phyloP scores from a whole-genome alignment of 1,139 yeast genomes.

The Zygotorulaspora mrakii region DNA sequence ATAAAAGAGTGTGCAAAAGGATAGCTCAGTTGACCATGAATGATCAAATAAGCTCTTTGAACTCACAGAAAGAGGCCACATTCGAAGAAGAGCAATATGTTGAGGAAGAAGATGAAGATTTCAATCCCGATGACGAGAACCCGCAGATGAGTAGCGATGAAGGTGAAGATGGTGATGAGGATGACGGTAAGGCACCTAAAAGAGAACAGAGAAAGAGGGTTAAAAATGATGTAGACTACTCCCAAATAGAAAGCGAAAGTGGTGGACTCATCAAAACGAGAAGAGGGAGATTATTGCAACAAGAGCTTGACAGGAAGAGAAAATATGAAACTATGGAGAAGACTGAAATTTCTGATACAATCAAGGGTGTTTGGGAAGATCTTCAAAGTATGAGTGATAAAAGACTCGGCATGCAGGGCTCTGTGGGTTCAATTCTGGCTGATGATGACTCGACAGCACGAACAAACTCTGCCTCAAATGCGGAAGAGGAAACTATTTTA shows the following conservation, averaged over 20 bases:
- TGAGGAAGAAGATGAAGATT: constrained; percentile 67
- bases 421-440: constrained; percentile 28
- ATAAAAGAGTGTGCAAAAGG: no score
- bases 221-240: constrained; percentile 39
- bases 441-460: constrained; percentile 10
- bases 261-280: constrained; percentile 59
- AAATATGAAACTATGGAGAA: constrained; percentile 27
- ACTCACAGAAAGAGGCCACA: no score
- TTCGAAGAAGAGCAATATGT: constrained; percentile 42
- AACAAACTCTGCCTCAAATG: constrained; percentile 15
- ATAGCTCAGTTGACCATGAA: no score
- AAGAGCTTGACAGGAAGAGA: constrained; percentile 31
- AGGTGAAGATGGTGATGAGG: constrained; percentile 27
- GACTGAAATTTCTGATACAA: constrained; percentile 26
- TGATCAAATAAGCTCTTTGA: no score
- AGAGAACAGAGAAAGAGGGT: constrained; percentile 38
- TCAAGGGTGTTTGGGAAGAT: constrained; percentile 53
- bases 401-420: constrained; percentile 24
- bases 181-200: constrained; percentile 37
- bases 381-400: constrained; percentile 29
- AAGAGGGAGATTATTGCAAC: constrained; percentile 47
- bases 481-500: constrained; percentile 50
- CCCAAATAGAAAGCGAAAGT: constrained; percentile 45
- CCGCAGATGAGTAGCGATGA: constrained; percentile 19
- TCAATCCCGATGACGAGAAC: constrained; percentile 43